These are phyloP conservation scores for Hypoxylon sp. DNA, from an alignment of 2,329 filamentous ascomycete species.

Conservation along the genomic window DNA sequence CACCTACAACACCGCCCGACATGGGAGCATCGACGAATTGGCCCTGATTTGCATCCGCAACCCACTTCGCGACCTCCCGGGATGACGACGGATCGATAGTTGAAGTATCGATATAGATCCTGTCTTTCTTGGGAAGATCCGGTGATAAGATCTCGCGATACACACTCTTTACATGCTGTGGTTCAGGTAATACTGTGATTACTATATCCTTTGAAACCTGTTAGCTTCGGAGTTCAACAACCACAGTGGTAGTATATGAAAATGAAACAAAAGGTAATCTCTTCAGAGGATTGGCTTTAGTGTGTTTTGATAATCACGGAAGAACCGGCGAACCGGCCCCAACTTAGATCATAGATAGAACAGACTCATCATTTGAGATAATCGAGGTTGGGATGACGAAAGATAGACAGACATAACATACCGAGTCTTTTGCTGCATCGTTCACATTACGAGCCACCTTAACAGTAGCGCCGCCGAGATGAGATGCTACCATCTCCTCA, in stretches of 20 bases:
- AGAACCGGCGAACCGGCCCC: conserved; percentile 64
- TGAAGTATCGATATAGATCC: conserved; percentile 93
- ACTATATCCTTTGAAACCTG: conserved; percentile 74
- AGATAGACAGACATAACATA: conserved; percentile 45
- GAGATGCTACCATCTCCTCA: conserved; percentile 55
- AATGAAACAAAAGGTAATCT: too few species aligned
- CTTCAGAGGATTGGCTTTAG: conserved; percentile 81
- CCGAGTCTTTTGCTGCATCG: conserved; percentile 61
- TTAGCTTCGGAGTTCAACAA: conserved; percentile 23
- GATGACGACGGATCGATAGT: conserved; percentile 94
- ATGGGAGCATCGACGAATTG: conserved; percentile 94
- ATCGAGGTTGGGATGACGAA: conserved; percentile 1
- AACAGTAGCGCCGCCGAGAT: conserved; percentile 56
- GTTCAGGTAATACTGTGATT: conserved; percentile 89
- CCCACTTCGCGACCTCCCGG: conserved; percentile 74
- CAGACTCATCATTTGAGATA: conserved; percentile 49
- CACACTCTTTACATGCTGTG: conserved; percentile 84
- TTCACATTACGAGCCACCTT: conserved; percentile 55
- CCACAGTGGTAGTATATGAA: conserved; percentile 17
- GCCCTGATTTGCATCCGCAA: conserved; percentile 71
- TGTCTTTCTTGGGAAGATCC: conserved; percentile 60
- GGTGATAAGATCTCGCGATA: conserved; percentile 78
- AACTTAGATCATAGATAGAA: conserved; percentile 77
- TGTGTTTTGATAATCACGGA: conserved; percentile 68
- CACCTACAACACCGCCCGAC: conserved; percentile 95